Evolutionary conservation across 768 basidiomycete species (phyloP), one percentile per base, ranked within the genome.

Genomic region (Phaffia australis): DNA sequence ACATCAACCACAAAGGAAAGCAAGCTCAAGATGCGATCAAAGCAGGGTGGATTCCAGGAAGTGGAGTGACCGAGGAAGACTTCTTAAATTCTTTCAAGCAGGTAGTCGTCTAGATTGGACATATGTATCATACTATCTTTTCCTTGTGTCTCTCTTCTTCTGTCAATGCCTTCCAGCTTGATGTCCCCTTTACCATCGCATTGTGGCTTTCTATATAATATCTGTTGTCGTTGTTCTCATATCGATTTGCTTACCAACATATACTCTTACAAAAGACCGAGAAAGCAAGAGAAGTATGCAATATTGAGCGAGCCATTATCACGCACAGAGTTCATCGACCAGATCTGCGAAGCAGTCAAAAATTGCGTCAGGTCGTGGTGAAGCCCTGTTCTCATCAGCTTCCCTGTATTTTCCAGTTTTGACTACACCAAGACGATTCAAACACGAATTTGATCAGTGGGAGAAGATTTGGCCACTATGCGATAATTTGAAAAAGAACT

Each of bases 401-500:
- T 75, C 23, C 2, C 86, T 79, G 72, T 86, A 87, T 71, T 87
- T 88, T 15, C 87, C 86, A 6, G 86, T 85, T 71, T 79, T 80
- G 27, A 86, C 86, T 84, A 65, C 51, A 32, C 52, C 60, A 1
- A 48, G 29, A 2, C 60, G 50, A 35, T 63, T 23, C 46, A 55
- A 57, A 69, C 47, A 30, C 29, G 61, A 48, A 66, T 47, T 48
- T 11, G 35, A 21, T 27, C 49, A 32, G 27, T 48, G n/a, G 7
- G 18, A 27, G 8, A n/a, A 21, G 27, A 21, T 25, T 9, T 18
- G 16, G 8, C n/a, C n/a, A n/a, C n/a, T 9, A 25, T 57, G 56
- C 29, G 19, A 14, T 57, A 7, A 19, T 6, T 21, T 27, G 25
- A 27, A 27, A 23, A 3, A 15, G 3, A 5, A 23, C 30, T 5